phyloP scores from a whole-genome alignment of 2,329 filamentous ascomycete genomes.

The Sporothrix brasiliensis region DNA sequence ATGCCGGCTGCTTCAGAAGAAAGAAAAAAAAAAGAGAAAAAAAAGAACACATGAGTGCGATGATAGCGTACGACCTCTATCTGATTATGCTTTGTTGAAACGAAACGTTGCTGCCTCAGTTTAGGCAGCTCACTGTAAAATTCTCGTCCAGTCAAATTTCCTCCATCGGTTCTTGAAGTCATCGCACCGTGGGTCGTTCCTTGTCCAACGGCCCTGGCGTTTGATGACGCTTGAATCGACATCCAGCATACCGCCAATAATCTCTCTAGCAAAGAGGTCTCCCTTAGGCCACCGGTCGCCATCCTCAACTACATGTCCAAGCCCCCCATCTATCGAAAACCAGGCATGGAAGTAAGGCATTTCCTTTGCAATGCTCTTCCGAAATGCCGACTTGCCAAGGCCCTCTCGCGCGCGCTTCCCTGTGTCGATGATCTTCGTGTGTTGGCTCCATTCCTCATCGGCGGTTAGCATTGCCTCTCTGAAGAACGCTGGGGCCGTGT shows the following conservation, averaged over 20 bases:
- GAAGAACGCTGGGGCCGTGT: conserved; percentile 92
- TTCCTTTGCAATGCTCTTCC: conserved; percentile 82
- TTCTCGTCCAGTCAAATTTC: conserved; percentile 84
- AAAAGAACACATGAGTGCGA: background rate
- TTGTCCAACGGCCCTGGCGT: conserved; percentile 83
- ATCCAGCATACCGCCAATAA: conserved; percentile 90
- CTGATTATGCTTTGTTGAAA: background rate
- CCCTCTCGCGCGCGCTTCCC: conserved; percentile 65
- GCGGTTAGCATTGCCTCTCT: conserved; percentile 85
- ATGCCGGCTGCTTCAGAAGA: no score
- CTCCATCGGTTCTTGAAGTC: conserved; percentile 83
- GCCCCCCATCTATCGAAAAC: conserved; percentile 88
- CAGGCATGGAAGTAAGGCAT: conserved; percentile 99
- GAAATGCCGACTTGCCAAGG: conserved; percentile 78
- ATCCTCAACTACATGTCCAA: conserved; percentile 93
- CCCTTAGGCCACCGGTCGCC: conserved; percentile 81
- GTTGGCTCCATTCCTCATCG: conserved; percentile 94
- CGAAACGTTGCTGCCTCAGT: background rate
- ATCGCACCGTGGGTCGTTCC: conserved; percentile 69
- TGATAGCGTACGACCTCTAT: background rate
- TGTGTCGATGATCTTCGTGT: conserved; percentile 93
- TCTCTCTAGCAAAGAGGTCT: conserved; percentile 89
- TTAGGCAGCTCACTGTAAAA: conserved; percentile 50
- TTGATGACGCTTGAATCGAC: conserved; percentile 80
- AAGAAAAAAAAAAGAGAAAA: no score